These are phyloP conservation scores for Oryza rufipogon DNA, from an alignment of 176 grass and related monocot species.

Conservation along the genomic window DNA sequence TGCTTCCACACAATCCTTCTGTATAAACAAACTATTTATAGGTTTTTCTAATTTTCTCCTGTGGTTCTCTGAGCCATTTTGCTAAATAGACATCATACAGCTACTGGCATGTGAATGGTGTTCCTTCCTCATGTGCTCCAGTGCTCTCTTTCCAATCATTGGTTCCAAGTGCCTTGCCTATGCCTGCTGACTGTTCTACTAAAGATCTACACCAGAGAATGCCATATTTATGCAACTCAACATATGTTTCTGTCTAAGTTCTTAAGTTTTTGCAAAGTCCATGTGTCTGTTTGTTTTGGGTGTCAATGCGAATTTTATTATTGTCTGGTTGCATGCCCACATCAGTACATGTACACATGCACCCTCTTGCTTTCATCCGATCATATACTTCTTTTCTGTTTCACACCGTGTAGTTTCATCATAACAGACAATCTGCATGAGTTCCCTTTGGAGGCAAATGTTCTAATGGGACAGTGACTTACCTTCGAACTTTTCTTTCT, in stretches of 20 bases:
- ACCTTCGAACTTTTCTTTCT: slow-evolving; percentile 24
- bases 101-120: not conserved
- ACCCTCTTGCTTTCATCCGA: not conserved
- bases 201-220: not conserved
- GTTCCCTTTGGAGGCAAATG: slow-evolving; percentile 9
- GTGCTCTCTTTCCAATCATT: not conserved
- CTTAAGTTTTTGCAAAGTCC: not conserved
- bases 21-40: not conserved
- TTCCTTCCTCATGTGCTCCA: not conserved
- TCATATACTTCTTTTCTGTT: not conserved
- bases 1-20: not conserved
- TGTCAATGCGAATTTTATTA: not conserved
- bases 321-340: not conserved
- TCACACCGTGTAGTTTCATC: slow-evolving; percentile 24
- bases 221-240: not conserved
- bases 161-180: not conserved
- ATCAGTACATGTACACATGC: not conserved
- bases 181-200: not conserved
- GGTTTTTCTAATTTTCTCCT: not conserved
- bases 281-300: not conserved
- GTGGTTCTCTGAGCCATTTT: not conserved
- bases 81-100: not conserved
- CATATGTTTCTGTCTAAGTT: slow-evolving; percentile 7
- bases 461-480: slow-evolving; percentile 25
- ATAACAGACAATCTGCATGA: not conserved